phyloP scores from a whole-genome alignment of 768 basidiomycete genomes.

The Pleurotus giganteus region DNA sequence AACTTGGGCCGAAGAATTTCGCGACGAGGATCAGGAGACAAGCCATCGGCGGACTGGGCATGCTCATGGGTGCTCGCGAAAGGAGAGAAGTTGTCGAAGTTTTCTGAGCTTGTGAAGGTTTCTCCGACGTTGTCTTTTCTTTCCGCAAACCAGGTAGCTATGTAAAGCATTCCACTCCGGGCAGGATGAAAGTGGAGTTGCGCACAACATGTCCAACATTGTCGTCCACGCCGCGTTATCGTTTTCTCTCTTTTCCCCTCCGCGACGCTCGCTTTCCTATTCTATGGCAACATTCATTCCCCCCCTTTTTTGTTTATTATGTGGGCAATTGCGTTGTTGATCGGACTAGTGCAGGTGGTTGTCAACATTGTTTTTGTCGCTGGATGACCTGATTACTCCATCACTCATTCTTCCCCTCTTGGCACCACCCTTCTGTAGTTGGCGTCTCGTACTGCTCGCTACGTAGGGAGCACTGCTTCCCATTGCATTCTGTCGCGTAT shows the following conservation, averaged over 20 bases:
- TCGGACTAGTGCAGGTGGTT: neutral
- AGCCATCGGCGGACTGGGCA: slow-evolving; percentile 79
- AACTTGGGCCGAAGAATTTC: slow-evolving; percentile 87
- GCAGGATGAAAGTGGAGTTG: no score
- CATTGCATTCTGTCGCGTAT: neutral
- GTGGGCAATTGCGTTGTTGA: neutral
- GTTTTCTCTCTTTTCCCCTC: slow-evolving; percentile 10
- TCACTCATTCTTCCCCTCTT: slow-evolving; percentile 7
- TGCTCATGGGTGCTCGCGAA: slow-evolving; percentile 80
- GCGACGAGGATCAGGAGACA: slow-evolving; percentile 81
- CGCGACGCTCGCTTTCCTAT: slow-evolving; percentile 9
- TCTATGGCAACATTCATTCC: slow-evolving; percentile 18
- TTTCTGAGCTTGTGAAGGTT: slow-evolving; percentile 38
- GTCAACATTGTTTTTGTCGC: slow-evolving; percentile 8
- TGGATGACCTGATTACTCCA: slow-evolving; percentile 9
- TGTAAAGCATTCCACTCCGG: no score
- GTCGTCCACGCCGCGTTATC: slow-evolving; percentile 4
- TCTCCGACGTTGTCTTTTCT: neutral
- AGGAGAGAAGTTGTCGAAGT: slow-evolving; percentile 73
- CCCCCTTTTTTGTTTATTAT: slow-evolving; percentile 15
- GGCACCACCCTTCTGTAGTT: neutral
- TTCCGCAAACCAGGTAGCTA: neutral
- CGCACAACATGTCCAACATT: no score
- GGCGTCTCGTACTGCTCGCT: neutral
- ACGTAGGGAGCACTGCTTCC: slow-evolving; percentile 1